Evolutionary conservation across 2,329 filamentous ascomycete species (phyloP), one percentile per base, ranked within the genome.

Genomic region (Didymosphaeria variabile): DNA sequence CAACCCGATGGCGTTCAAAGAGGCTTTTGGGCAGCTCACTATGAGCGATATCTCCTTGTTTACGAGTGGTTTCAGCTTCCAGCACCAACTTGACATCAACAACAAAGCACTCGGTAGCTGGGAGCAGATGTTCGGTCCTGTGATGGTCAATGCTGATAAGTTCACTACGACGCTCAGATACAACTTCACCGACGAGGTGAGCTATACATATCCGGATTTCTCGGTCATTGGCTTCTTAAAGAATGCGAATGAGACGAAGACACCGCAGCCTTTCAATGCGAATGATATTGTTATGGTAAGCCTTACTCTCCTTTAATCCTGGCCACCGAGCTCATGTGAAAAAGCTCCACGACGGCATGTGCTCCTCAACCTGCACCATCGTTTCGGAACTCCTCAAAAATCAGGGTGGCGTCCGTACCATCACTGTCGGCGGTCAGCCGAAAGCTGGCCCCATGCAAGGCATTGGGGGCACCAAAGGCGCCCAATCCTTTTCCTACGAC

Each of bases 321-420:
- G 10, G 6, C n/a, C 5, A 10, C 10, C 21, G 15, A 17, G 44
- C 60, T 67, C 54, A 66, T 38, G 3, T 17, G 6, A 19, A 0
- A 42, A 19, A 72, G 63, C 64, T 82, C 3, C 73, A 77, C 63
- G 81, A 83, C 56, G 81, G 81, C 58, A 80, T 80, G 74, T 83
- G 81, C 67, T 79, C 79, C 1, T 79, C 75, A 0, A 82, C 81
- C n/a, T 83, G 81, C 69, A 78, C 80, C 44, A 79, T 83, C 60
- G 81, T 79, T 61, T 70, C 74, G n/a, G 81, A 83, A 60, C 69
- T 83, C 4, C 79, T 83, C 69, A 78, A 79, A 21, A 79, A 80
- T 52, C 80, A 82, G 70, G 81, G 75, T 10, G 77, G 75, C 29
- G 76, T 82, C 36, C 76, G 79, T 49, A 79, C 77, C 42, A 77